Base-by-base conservation (phyloP, 2,329 filamentous ascomycete species). In the Colletotrichum sp. region DNA sequence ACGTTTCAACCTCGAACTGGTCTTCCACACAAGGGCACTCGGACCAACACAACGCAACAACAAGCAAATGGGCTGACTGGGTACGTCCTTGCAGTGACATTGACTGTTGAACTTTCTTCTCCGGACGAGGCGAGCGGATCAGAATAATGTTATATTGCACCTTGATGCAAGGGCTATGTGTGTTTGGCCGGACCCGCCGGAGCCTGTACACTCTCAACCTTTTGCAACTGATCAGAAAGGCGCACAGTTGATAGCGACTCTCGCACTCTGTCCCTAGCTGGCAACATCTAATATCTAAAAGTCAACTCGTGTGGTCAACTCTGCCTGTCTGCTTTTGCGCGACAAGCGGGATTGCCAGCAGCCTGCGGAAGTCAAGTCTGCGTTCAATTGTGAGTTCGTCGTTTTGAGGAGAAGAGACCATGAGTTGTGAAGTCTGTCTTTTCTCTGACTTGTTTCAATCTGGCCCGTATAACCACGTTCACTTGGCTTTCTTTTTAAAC, bases 1-100 rank as follows among this genome's bases (percentile, higher is more conserved):
- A 76, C 71, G 74, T 76, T 76, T 76, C 74, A 76, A 76, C 74
- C 18, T 76, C 74, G 74, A 76, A 76, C 71, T 69, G 70, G 34
- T 74, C 64, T 68, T 73, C 52, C 57, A 68, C 63, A 55, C 55
- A 26, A 12, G 18, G 57, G 62, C 70, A 60, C 73, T 64, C 57
- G 70, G 73, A 36, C 64, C 70, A 76, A 59, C 69, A 72, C n/a
- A 57, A 68, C 15, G 59, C 70, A 64, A 15, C 26, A 26, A 36
- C 64, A 30, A 72, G 63, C 63, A n/a, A 63, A 49, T 34, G 18
- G 8, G 30, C 44, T 65, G 21, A 15, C 65, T 16, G 21, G 71
- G 64, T 24, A 65, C 65, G 64, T 65, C 74, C 74, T 65, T 69
- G 74, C 24, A 71, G 26, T 21, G 18, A 36, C 28, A 16, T 10